Evolutionary conservation across 2,329 filamentous ascomycete genomes (phyloP), one percentile per base, ranked within the genome.

Genomic region (Hypoxylon sp.): DNA sequence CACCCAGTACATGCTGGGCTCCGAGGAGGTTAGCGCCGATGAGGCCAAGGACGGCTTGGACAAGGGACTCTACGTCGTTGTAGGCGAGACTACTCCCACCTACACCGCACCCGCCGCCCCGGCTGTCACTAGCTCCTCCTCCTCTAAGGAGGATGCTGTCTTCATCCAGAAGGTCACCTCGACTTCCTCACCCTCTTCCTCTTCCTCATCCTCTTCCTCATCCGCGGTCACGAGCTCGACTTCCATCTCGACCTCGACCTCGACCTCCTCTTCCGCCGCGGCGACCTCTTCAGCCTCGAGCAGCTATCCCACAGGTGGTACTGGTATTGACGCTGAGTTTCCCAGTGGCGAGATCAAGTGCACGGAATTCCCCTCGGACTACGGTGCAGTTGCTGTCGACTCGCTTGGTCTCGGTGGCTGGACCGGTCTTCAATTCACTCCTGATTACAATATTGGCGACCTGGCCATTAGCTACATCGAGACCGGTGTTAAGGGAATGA

Each of bases 371-470:
- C 94, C 94, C 15, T 88, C 87, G 2, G 82, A 87, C 0, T 98
- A 96, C 73, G 95, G 95, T 70, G 91, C 94, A 1, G 74, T 97
- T 47, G 56, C 87, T 50, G 80, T 95, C 28, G 75, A 84, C 57
- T 94, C 90, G 83, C 84, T 94, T 24, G 83, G 84, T 17, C 80
- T 92, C 6, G 85, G 82, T 64, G 93, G 93, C 67, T 99, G 89
- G 89, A 88, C 87, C 68, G 92, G 93, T 74, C 84, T 97, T 64
- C 93, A 97, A 79, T 82, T 83, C 55, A 79, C 81, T 13, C 83
- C 85, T 56, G 80, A 81, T 64, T 88, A 81, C 74, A 79, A 76
- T n/a, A 60, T 80, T 26, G 78, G 76, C 24, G 81, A 82, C 48
- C 73, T 81, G 13, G 73, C 84, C 51, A 90, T 96, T 74, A 82